Evolutionary conservation across 1,139 yeast genomes (phyloP), one percentile per base, ranked within the genome.

Genomic region (Saccharomyces pastorianus): DNA sequence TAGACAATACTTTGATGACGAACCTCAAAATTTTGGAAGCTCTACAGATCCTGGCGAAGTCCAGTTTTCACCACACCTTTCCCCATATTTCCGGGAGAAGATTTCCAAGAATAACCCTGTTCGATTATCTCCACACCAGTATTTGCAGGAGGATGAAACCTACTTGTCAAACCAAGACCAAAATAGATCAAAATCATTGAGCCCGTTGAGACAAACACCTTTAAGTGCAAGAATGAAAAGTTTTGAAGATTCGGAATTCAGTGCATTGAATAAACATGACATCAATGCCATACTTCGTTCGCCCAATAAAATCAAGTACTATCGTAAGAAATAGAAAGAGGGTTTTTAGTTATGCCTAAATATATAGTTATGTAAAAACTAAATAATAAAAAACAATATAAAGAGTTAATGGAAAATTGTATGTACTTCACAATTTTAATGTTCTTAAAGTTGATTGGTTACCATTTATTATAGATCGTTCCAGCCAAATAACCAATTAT

Each of bases 401-500:
- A 14, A 14, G 3, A 34, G 42, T 17, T 34, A 6, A 3, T 23
- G 23, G 23, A 32, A n/a, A 6, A 14, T 13, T 17, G 25, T 38
- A 38, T 13, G 17, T 9, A 1, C 9, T 47, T 9, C 6, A 2
- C 29, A 29, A 6, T 3, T n/a, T 47, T 29, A 14, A 31, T 20
- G 23, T 20, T 20, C 23, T 20, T 20, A 20, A 20, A 20, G 23
- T 20, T 20, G 23, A 20, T 20, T 20, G 23, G 3, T 20, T 20
- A 20, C 3, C 3, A 20, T 20, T 20, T 20, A 20, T 20, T 65
- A 78, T 54, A 78, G 62, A 57, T 79, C 81, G 56, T 79, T 82
- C 82, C 83, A 80, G 2, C 84, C 84, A 65, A 80, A 80, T 38
- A 79, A 68, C 76, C 76, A 73, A 56, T 71, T 71, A 57, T 68